Evolutionary conservation across 208 protist species (phyloP), one percentile per base, ranked within the genome.

Genomic region (Perkinsela sp.): DNA sequence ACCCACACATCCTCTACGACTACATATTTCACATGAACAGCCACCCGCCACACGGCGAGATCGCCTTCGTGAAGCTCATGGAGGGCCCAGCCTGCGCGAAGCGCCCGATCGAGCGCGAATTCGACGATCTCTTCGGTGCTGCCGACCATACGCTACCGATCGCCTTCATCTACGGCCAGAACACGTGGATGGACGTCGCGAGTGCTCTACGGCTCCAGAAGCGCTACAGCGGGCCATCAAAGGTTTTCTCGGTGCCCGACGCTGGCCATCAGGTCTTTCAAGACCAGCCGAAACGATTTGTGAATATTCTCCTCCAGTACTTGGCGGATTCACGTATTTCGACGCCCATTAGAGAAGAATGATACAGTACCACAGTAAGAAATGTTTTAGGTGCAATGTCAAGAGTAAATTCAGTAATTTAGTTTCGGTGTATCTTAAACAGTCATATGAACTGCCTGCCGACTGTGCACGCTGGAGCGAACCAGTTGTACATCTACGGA

Each of bases 21-120:
- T 88, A 88, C 68, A 74, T 80, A 31, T 88, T 83, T 67, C 79
- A 88, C 74, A 83, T 77, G 76, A 88, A 85, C 67, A 80, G 76
- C 66, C 80, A 78, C 66, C 29, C 71, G 0, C 72, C 74, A 13
- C 74, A n/a, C 76, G 1, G 70, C 78, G 28, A 80, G 82, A 1
- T 79, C 84, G 72, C 70, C 28, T 32, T 69, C 82, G 30, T 85
- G 84, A 71, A 76, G 76, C 32, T 75, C 72, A 1, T 84, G 82
- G 77, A 83, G 67, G 68, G 71, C 48, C 75, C 81, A 32, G 75
- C 78, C 0, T 74, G 71, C 2, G 82, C 82, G 0, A 84, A 83
- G 68, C 70, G 71, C 32, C 75, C 82, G 29, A 73, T 87, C 28
- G 29, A 48, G 1, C 73, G 78, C 6, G 68, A 73, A 48, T 69